These are phyloP conservation scores for Pestalotiopsis sp. DNA, from an alignment of 2,329 filamentous ascomycete species.

Conservation along the genomic window DNA sequence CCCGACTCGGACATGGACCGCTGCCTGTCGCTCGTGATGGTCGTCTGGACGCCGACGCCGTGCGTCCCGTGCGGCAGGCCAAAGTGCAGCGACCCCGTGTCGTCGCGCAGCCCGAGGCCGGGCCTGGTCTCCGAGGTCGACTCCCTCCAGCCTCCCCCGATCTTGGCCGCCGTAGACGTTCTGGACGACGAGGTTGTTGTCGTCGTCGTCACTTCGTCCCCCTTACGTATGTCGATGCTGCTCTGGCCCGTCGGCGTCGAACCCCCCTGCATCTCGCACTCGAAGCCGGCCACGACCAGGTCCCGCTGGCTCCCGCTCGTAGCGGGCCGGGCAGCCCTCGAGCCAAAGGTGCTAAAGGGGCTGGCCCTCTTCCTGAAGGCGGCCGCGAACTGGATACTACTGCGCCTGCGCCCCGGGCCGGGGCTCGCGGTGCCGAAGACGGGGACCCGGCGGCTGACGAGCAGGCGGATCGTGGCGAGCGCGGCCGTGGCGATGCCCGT, in stretches of 20 bases:
- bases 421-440: background rate
- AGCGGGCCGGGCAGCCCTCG: background rate
- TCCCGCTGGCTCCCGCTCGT: background rate
- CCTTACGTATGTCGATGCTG: background rate
- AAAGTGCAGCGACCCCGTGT: background rate
- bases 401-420: background rate
- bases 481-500: slow-evolving; percentile 4
- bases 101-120: background rate
- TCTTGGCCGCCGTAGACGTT: background rate
- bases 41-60: background rate
- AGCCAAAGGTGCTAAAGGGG: background rate
- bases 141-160: background rate
- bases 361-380: background rate
- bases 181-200: background rate
- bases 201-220: background rate
- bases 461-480: slow-evolving; percentile 5
- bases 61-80: background rate
- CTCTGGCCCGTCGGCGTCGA: background rate
- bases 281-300: background rate
- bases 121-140: background rate
- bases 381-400: background rate
- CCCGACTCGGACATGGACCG: background rate
- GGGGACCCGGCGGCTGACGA: slow-evolving; percentile 1
- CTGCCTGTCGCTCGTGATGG: background rate
- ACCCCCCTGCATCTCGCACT: background rate